Conservation (phyloP, 257 asterid genomes). For the Ballota nigra region DNA sequence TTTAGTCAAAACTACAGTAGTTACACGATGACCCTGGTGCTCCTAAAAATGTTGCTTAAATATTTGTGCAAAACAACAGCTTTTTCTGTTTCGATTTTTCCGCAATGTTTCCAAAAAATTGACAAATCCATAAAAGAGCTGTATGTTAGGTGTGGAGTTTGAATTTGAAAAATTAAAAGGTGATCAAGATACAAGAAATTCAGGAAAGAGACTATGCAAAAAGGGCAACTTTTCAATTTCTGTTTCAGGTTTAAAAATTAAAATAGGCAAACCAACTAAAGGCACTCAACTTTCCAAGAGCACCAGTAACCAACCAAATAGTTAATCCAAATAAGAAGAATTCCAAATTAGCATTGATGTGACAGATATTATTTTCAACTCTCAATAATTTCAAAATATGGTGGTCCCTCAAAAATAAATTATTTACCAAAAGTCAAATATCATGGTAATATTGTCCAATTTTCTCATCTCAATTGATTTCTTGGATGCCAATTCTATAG, state of each 20-base stretch:
- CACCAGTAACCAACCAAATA: neutral
- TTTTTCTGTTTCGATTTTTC: neutral
- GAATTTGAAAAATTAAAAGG: neutral
- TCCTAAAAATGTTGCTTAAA: neutral
- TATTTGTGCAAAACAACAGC: too few relatives aligned
- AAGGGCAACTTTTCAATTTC: neutral
- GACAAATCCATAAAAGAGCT: neutral
- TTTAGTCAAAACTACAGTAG: neutral
- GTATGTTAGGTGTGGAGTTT: neutral
- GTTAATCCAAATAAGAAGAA: neutral
- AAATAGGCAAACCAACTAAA: slow-evolving; percentile 18
- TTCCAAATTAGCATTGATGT: neutral
- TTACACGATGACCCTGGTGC: too few relatives aligned
- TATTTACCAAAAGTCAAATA: slow-evolving; percentile 16
- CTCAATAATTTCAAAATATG: neutral
- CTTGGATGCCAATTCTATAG: neutral
- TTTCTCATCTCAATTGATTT: neutral
- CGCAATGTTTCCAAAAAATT: neutral
- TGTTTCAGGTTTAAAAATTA: too few relatives aligned
- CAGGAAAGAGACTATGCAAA: neutral
- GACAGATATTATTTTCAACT: neutral
- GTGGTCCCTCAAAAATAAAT: neutral
- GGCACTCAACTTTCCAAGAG: slow-evolving; percentile 31
- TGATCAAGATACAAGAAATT: neutral
- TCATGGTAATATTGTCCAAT: neutral